Conservation (phyloP, 768 basidiomycete species). For the Rhizopogon salebrosus region DNA sequence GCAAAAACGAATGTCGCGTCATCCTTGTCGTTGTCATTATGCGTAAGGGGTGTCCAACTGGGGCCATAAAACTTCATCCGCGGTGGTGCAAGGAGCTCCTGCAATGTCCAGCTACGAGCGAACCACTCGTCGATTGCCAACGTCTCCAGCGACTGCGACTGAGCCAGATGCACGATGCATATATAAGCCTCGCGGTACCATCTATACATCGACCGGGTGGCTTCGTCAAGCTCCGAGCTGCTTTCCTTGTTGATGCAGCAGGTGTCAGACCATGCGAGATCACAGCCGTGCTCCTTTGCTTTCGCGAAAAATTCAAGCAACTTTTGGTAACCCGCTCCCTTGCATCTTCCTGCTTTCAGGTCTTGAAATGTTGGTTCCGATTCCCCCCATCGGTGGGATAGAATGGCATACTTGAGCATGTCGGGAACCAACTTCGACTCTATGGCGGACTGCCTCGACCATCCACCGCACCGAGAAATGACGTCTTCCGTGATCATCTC, state of each 20-base stretch:
- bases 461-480: background rate
- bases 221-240: slow-evolving; percentile 3
- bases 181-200: background rate
- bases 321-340: background rate
- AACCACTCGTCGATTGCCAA: background rate
- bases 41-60: slow-evolving; percentile 11
- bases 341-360: background rate
- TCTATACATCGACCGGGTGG: slow-evolving; percentile 1
- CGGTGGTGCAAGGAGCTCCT: slow-evolving; percentile 2
- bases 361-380: background rate
- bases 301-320: background rate
- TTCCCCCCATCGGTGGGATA: slow-evolving; percentile 6
- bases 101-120: background rate
- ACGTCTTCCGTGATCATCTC: slow-evolving; percentile 7
- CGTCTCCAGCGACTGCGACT: background rate
- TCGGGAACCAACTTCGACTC: background rate
- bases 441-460: slow-evolving; percentile 2
- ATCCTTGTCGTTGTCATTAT: slow-evolving; percentile 13
- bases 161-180: slow-evolving; percentile 1
- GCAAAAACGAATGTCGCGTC: slow-evolving; percentile 6
- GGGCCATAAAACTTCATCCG: background rate
- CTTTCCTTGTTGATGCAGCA: slow-evolving; percentile 11
- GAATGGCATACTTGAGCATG: slow-evolving; percentile 3
- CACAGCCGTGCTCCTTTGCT: slow-evolving; percentile 1
- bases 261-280: slow-evolving; percentile 3